These are phyloP conservation scores for Debaryomyces singareniensis DNA, from an alignment of 1,139 yeast species.

Conservation along the genomic window DNA sequence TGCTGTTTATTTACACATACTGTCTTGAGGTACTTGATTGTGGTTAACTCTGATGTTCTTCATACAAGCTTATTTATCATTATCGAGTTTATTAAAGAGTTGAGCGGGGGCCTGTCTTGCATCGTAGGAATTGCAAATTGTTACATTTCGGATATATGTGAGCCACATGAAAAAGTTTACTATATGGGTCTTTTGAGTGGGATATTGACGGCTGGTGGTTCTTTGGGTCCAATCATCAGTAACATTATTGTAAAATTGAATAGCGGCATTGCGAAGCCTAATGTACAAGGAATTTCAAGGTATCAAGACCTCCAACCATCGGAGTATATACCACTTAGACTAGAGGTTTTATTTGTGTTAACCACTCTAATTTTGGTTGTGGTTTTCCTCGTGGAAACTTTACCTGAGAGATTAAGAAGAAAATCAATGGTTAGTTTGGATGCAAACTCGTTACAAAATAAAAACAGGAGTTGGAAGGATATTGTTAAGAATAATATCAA, in stretches of 20 bases:
- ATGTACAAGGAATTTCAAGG: not conserved
- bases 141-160: slow-evolving; percentile 61
- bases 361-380: too few species aligned
- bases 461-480: not conserved
- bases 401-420: slow-evolving; percentile 40
- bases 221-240: slow-evolving; percentile 60
- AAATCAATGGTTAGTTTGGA: slow-evolving; percentile 37
- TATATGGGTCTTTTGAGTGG: slow-evolving; percentile 55
- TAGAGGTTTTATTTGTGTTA: slow-evolving; percentile 21
- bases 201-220: slow-evolving; percentile 52
- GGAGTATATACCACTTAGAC: slow-evolving; percentile 25
- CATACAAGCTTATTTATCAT: slow-evolving; percentile 25
- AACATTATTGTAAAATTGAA: slow-evolving; percentile 22
- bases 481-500: not conserved
- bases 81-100: slow-evolving; percentile 35
- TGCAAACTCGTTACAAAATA: not conserved
- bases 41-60: slow-evolving; percentile 24
- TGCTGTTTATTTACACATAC: slow-evolving; percentile 20
- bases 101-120: slow-evolving; percentile 52
- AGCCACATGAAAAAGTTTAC: slow-evolving; percentile 46
- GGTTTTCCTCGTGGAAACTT: slow-evolving; percentile 20
- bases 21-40: slow-evolving; percentile 19
- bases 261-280: not conserved
- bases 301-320: slow-evolving; percentile 6
- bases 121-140: slow-evolving; percentile 50